A percentile compares a stretch with the other conserved stretches of the same genome.
Conservation (phyloP, 1,284 basidiomycete species). For the Meira nashicola region DNA sequence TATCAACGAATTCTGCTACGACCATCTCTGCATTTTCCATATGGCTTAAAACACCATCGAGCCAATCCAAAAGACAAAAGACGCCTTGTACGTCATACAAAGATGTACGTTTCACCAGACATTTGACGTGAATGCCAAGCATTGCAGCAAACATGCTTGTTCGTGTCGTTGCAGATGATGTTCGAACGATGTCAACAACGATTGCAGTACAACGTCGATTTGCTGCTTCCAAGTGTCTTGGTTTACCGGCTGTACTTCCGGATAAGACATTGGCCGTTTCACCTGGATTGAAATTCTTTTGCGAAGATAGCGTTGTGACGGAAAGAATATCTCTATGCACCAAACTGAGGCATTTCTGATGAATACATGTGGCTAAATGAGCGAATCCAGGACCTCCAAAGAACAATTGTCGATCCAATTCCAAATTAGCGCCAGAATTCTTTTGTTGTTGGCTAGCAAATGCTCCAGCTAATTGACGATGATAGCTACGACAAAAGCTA, state of each 20-base stretch:
- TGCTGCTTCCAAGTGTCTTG: slow-evolving; percentile 47
- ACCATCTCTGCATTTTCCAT: slow-evolving; percentile 42
- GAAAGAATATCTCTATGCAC: slow-evolving; percentile 46
- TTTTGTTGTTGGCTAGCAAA: slow-evolving; percentile 16
- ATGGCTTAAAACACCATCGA: slow-evolving; percentile 42
- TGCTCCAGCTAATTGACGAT: slow-evolving; percentile 40
- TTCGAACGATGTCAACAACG: slow-evolving; percentile 46
- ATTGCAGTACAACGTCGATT: slow-evolving; percentile 46
- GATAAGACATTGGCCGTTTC: slow-evolving; percentile 48
- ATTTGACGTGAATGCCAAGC: slow-evolving; percentile 44
- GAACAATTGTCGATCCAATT: slow-evolving; percentile 23
- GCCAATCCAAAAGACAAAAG: slow-evolving; percentile 48
- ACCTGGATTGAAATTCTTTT: slow-evolving; percentile 49
- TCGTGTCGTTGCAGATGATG: slow-evolving; percentile 27
- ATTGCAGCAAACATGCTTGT: slow-evolving; percentile 34
- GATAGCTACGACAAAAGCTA: slow-evolving; percentile 46
- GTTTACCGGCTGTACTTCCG: slow-evolving; percentile 46
- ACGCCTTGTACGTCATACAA: slow-evolving; percentile 49
- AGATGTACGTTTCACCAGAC: slow-evolving; percentile 43
- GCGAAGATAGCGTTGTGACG: slow-evolving; percentile 48
- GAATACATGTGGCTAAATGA: slow-evolving; percentile 44
- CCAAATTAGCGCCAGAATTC: slow-evolving; percentile 10
- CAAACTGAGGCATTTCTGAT: slow-evolving; percentile 46
- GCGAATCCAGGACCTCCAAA: slow-evolving; percentile 47
- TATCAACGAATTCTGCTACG: slow-evolving; percentile 32